phyloP scores from a whole-genome alignment of 352 stramenopile species.

The Globisporangium nodosum region DNA sequence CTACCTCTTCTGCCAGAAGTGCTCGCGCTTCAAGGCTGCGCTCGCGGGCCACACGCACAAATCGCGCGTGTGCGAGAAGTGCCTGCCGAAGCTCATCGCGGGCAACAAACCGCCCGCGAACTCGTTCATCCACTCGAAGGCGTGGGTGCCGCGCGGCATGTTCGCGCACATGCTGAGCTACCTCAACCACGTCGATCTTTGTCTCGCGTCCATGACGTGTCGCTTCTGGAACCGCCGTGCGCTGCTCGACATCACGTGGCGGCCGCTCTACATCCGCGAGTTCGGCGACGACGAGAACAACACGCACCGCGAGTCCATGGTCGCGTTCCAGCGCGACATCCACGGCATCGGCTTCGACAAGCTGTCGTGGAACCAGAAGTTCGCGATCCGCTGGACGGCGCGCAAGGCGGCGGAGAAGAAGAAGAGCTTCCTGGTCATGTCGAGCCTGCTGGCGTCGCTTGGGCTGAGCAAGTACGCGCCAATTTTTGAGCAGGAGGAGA shows the following conservation, averaged over 20 bases:
- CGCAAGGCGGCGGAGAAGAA: slow-evolving; percentile 83
- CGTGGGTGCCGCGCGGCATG: slow-evolving; percentile 77
- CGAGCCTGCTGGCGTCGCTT: slow-evolving; percentile 66
- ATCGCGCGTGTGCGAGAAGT: slow-evolving; percentile 78
- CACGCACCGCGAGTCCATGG: slow-evolving; percentile 69
- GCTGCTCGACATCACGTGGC: slow-evolving; percentile 81
- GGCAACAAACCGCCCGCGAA: slow-evolving; percentile 70
- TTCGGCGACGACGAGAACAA: slow-evolving; percentile 81
- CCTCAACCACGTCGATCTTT: slow-evolving; percentile 83
- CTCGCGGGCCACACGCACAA: slow-evolving; percentile 79
- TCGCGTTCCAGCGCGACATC: slow-evolving; percentile 84
- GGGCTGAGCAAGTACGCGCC: slow-evolving; percentile 81
- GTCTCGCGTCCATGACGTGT: slow-evolving; percentile 80
- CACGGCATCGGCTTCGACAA: slow-evolving; percentile 84
- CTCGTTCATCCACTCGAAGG: slow-evolving; percentile 84
- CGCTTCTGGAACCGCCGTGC: slow-evolving; percentile 84
- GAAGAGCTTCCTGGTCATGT: slow-evolving; percentile 87
- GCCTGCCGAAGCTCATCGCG: slow-evolving; percentile 80
- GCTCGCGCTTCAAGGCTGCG: slow-evolving; percentile 71
- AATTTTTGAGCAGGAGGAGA: slow-evolving; percentile 85
- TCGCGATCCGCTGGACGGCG: slow-evolving; percentile 73
- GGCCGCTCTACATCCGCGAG: slow-evolving; percentile 75
- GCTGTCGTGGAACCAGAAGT: slow-evolving; percentile 83
- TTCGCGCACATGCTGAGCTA: slow-evolving; percentile 87
- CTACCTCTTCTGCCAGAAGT: slow-evolving; percentile 81